Conservation (phyloP, 2,329 filamentous ascomycete species). For the Colletotrichum viniferum region DNA sequence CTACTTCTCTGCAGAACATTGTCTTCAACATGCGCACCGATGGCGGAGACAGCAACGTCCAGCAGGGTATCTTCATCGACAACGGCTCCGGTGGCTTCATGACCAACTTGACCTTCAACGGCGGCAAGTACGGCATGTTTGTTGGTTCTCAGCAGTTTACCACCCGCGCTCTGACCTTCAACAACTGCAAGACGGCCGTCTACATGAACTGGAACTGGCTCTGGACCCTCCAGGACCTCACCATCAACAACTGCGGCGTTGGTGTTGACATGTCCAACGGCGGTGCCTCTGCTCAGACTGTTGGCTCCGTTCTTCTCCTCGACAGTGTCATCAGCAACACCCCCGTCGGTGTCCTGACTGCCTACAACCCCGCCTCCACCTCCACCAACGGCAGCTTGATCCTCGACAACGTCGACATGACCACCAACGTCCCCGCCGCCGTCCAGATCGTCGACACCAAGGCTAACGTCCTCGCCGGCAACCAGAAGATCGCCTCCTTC, state of each 20-base stretch:
- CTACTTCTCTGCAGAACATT: slow-evolving; percentile 81
- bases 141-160: slow-evolving; percentile 90
- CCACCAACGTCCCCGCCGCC: slow-evolving; percentile 67
- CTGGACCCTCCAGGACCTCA: slow-evolving; percentile 79
- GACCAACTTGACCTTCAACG: slow-evolving; percentile 82
- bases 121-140: slow-evolving; percentile 78
- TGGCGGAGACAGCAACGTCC: slow-evolving; percentile 65
- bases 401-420: slow-evolving; percentile 89
- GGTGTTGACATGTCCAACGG: slow-evolving; percentile 80
- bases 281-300: slow-evolving; percentile 67
- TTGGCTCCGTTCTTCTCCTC: slow-evolving; percentile 83
- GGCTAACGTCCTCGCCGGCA: slow-evolving; percentile 69
- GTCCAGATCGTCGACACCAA: slow-evolving; percentile 64
- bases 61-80: slow-evolving; percentile 83
- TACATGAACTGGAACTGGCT: slow-evolving; percentile 94
- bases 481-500: slow-evolving; percentile 72
- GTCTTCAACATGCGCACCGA: slow-evolving; percentile 79
- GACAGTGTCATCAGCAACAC: slow-evolving; percentile 83
- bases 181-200: slow-evolving; percentile 80
- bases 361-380: slow-evolving; percentile 67
- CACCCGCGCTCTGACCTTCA: slow-evolving; percentile 81
- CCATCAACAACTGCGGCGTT: slow-evolving; percentile 75
- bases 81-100: slow-evolving; percentile 87
- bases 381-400: slow-evolving; percentile 81
- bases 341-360: slow-evolving; percentile 75